Conservation (phyloP, 2,329 filamentous ascomycete genomes). For the Fusarium burgessii region DNA sequence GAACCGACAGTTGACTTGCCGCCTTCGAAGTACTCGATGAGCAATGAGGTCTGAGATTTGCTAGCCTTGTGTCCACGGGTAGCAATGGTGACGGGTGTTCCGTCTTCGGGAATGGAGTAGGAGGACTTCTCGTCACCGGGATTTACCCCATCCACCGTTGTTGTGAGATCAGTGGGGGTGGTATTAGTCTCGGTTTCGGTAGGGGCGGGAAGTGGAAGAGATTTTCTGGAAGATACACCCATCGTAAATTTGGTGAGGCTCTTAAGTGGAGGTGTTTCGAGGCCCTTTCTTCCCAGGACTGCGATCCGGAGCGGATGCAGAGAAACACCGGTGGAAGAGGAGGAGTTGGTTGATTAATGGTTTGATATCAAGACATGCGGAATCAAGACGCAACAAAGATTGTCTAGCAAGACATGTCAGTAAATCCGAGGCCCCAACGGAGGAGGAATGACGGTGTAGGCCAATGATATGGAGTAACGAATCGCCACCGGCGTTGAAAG, state of each 20-base stretch:
- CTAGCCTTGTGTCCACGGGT: slow-evolving; percentile 73
- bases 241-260: slow-evolving; percentile 56
- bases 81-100: slow-evolving; percentile 90
- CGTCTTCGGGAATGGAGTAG: slow-evolving; percentile 86
- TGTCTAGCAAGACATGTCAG: slow-evolving; percentile 40
- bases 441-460: slow-evolving; percentile 27
- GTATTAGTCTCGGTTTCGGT: slow-evolving; percentile 77
- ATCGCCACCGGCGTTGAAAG: slow-evolving; percentile 48
- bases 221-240: slow-evolving; percentile 67
- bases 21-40: slow-evolving; percentile 96
- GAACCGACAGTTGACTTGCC: slow-evolving; percentile 69
- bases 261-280: slow-evolving; percentile 32
- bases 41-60: slow-evolving; percentile 85
- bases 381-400: slow-evolving; percentile 37
- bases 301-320: slow-evolving; percentile 37
- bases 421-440: slow-evolving; percentile 21
- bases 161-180: slow-evolving; percentile 69
- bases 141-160: slow-evolving; percentile 72
- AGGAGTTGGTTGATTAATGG: slow-evolving; percentile 36
- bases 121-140: slow-evolving; percentile 77
- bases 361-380: slow-evolving; percentile 49
- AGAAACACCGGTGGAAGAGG: slow-evolving; percentile 35
- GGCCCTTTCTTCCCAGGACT: slow-evolving; percentile 40
- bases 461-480: slow-evolving; percentile 46
- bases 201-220: slow-evolving; percentile 79